A percentile compares a stretch with the other conserved stretches of the same genome.
Conservation (phyloP, 2,329 filamentous ascomycete genomes). For the Macroventuria anomochaeta region DNA sequence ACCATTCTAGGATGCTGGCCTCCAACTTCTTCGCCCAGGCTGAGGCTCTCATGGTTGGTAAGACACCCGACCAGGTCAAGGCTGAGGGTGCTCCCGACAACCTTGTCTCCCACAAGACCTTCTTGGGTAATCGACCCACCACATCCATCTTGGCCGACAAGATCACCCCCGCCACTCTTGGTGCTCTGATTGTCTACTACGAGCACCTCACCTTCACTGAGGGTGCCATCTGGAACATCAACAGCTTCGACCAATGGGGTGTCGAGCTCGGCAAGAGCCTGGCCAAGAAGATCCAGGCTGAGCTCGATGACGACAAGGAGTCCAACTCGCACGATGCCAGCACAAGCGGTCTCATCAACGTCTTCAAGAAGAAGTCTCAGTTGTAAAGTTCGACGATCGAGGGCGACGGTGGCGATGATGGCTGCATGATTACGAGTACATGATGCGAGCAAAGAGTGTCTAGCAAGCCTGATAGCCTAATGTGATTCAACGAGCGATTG, state of each 20-base stretch:
- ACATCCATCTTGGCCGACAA: constrained; percentile 92
- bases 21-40: constrained; percentile 92
- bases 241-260: constrained; percentile 99
- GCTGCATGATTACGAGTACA: constrained; percentile 5
- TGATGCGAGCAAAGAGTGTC: constrained; percentile 6
- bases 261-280: constrained; percentile 97
- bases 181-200: constrained; percentile 97
- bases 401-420: neutral
- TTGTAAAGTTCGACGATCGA: constrained; percentile 1
- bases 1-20: constrained; percentile 71
- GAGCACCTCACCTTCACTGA: constrained; percentile 98
- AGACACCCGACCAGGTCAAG: constrained; percentile 80
- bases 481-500: constrained; percentile 4
- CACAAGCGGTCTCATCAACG: constrained; percentile 86
- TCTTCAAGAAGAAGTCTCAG: constrained; percentile 80
- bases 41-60: constrained; percentile 89
- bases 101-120: constrained; percentile 97
- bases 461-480: constrained; percentile 11
- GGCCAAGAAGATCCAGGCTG: constrained; percentile 72
- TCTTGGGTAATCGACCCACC: constrained; percentile 95
- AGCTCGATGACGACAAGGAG: constrained; percentile 80
- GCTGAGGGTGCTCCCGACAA: constrained; percentile 75
- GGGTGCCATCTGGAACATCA: constrained; percentile 98
- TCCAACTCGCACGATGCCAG: constrained; percentile 80
- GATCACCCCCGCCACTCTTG: constrained; percentile 92